These are phyloP conservation scores for Penicillium silybi DNA, from an alignment of 495 filamentous ascomycete genomes.

Conservation along the genomic window DNA sequence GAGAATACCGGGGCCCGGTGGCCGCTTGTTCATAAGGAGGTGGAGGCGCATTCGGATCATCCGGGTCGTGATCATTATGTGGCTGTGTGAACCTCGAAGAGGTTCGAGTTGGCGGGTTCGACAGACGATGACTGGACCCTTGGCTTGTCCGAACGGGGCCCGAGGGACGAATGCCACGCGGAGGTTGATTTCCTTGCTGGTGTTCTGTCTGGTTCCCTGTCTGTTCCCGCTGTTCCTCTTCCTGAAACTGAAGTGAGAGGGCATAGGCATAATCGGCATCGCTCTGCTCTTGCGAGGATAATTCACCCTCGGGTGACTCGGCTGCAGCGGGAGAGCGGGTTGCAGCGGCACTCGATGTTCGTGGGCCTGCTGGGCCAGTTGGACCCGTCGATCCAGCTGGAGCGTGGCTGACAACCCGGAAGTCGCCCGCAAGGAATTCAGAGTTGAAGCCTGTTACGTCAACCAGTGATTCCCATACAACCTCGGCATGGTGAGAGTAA, in stretches of 20 bases:
- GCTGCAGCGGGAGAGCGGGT: conserved; percentile 1
- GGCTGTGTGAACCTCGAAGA: conserved; percentile 13
- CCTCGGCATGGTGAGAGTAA: conserved; percentile 81
- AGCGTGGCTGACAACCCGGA: conserved; percentile 69
- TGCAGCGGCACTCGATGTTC: conserved; percentile 25
- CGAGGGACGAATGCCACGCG: conserved; percentile 1
- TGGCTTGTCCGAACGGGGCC: conserved; percentile 1
- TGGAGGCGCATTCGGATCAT: conserved; percentile 58
- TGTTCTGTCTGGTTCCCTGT: not conserved
- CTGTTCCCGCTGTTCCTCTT: conserved; percentile 34
- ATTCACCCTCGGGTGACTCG: conserved; percentile 5
- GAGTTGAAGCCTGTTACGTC: conserved; percentile 81
- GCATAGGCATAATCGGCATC: conserved; percentile 50
- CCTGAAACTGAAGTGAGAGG: conserved; percentile 44
- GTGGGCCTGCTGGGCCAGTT: conserved; percentile 23
- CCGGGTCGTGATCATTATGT: conserved; percentile 23
- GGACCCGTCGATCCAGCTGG: conserved; percentile 22
- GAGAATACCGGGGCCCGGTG: conserved; percentile 57
- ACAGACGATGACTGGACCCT: conserved; percentile 12
- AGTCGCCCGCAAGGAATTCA: conserved; percentile 87
- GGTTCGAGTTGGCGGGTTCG: conserved; percentile 15
- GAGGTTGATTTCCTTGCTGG: not conserved
- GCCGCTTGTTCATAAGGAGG: conserved; percentile 82
- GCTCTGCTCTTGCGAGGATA: conserved; percentile 42
- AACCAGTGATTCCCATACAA: conserved; percentile 92